Evolutionary conservation across 2,329 filamentous ascomycete genomes (phyloP).

Genomic region (Emmonsia crescens): DNA sequence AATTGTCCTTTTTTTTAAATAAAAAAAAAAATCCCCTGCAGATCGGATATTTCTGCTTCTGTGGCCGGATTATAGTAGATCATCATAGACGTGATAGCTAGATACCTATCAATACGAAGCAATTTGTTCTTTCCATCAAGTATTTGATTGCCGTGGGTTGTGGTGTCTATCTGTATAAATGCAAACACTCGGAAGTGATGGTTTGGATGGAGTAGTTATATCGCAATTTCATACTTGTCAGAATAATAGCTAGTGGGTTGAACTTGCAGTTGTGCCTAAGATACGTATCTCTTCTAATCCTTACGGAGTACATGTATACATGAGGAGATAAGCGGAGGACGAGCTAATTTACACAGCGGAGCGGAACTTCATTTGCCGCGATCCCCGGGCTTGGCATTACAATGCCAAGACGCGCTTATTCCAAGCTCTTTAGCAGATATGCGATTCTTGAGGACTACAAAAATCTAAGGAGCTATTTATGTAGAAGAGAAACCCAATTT

Average conservation of each 20-base stretch:
- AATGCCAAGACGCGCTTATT: neutral
- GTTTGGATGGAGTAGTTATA: neutral
- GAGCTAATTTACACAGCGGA: neutral
- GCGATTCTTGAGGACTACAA: too few relatives aligned
- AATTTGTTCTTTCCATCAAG: neutral
- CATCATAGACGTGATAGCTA: constrained; percentile 2
- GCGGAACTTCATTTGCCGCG: neutral
- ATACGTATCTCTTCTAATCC: neutral
- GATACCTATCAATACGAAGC: constrained; percentile 2
- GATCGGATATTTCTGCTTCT: neutral
- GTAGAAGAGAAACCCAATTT: neutral
- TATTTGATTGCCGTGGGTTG: neutral
- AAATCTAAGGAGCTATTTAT: too few relatives aligned
- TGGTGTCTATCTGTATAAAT: neutral
- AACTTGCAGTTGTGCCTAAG: neutral
- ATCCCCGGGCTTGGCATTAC: neutral
- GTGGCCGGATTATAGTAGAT: neutral
- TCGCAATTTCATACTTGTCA: neutral
- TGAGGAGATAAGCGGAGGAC: neutral
- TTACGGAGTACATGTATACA: too few relatives aligned
- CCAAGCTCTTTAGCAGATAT: neutral
- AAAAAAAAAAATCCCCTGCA: neutral
- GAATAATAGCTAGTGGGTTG: neutral
- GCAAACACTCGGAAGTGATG: neutral
- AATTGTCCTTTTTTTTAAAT: constrained; percentile 1